Evolutionary conservation across 805 yeast species (phyloP).

Genomic region (Dipodascopsis uninucleata): DNA sequence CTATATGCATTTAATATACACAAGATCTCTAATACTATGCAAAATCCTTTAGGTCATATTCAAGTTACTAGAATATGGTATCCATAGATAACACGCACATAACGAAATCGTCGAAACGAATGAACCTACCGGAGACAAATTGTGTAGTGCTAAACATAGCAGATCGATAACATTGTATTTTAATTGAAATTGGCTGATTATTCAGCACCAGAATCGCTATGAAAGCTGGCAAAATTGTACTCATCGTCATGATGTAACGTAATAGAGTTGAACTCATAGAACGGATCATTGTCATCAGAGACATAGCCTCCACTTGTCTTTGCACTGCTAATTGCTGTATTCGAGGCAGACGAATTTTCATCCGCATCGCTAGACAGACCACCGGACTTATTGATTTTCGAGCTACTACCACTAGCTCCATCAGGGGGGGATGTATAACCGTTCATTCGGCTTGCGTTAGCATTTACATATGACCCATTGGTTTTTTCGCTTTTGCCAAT

Average conservation of each 20-base stretch:
- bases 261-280: conserved; percentile 78
- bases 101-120: too few relatives aligned
- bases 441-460: not conserved
- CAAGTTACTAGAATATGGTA: too few relatives aligned
- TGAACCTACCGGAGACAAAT: too few relatives aligned
- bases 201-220: too few relatives aligned
- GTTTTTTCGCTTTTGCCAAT: conserved; percentile 28
- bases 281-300: conserved; percentile 61
- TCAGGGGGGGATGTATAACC: not conserved
- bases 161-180: too few relatives aligned
- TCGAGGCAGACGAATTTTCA: conserved; percentile 9
- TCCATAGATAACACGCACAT: too few relatives aligned
- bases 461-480: not conserved
- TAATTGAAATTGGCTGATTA: too few relatives aligned
- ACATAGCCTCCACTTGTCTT: conserved; percentile 13
- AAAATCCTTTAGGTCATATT: too few relatives aligned
- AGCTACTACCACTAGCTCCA: not conserved
- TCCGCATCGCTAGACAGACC: not conserved
- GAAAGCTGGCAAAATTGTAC: conserved; percentile 38
- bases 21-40: too few relatives aligned
- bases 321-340: conserved; percentile 29
- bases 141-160: too few relatives aligned
- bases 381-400: not conserved
- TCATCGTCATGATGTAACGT: conserved; percentile 73
- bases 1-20: too few relatives aligned